phyloP scores from a whole-genome alignment of 139 green algal genomes.

The Haematococcus lacustris region DNA sequence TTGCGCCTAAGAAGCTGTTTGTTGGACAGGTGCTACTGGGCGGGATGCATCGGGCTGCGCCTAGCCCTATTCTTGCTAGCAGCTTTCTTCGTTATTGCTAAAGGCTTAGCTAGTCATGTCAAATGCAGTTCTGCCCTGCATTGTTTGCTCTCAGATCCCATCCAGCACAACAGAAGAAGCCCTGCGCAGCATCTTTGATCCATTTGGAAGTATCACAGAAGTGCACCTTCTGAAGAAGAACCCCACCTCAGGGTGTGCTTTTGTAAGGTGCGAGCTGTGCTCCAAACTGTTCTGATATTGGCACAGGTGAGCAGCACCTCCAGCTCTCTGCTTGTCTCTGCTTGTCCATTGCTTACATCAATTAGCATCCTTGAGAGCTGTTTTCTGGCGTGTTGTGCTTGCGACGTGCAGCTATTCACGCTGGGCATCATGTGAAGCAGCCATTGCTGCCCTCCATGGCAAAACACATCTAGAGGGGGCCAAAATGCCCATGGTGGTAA shows the following conservation, averaged over 20 bases:
- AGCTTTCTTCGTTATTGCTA: too few species aligned
- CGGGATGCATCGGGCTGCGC: too few species aligned
- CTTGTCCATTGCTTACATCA: too few species aligned
- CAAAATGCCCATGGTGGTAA: constrained; percentile 73
- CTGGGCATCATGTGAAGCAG: constrained; percentile 66
- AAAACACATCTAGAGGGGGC: constrained; percentile 53
- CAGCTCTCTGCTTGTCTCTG: too few species aligned
- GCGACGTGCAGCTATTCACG: too few species aligned
- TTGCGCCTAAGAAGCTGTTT: constrained; percentile 84
- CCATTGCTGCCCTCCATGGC: constrained; percentile 65
- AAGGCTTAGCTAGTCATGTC: too few species aligned
- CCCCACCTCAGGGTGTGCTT: constrained; percentile 58
- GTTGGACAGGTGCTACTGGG: constrained; percentile 62
- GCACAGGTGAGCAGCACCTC: too few species aligned
- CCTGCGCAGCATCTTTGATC: constrained; percentile 59
- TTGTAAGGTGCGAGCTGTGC: constrained; percentile 72
- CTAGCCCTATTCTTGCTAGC: too few species aligned
- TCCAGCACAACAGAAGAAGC: constrained; percentile 45
- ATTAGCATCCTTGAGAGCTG: too few species aligned
- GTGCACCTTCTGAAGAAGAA: constrained; percentile 65
- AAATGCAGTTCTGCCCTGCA: too few species aligned
- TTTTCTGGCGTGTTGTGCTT: too few species aligned
- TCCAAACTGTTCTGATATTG: too few species aligned
- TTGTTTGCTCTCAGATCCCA: constrained; percentile 62
- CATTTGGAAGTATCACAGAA: constrained; percentile 66